These are phyloP conservation scores for Phytopythium montanum DNA, from an alignment of 352 stramenopile species.

Conservation along the genomic window DNA sequence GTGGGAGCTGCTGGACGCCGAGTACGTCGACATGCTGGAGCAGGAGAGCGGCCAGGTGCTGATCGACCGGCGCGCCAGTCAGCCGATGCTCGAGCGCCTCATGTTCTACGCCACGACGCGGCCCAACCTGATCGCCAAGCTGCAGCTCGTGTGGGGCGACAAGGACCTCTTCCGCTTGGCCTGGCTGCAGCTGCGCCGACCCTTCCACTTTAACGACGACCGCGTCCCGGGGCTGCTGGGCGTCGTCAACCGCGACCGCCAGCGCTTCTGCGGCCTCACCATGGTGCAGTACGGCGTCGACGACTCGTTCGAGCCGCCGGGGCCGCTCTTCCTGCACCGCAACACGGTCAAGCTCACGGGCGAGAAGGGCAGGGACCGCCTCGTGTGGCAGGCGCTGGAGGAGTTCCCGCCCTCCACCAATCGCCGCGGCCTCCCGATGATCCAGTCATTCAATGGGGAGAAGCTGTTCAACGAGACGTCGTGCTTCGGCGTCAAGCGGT, in stretches of 20 bases:
- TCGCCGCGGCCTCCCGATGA: constrained; percentile 18
- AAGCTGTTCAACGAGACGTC: constrained; percentile 66
- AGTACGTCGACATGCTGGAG: constrained; percentile 45
- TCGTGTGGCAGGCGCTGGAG: constrained; percentile 45
- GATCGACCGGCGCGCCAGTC: constrained; percentile 27
- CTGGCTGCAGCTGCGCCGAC: constrained; percentile 29
- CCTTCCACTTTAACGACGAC: constrained; percentile 35
- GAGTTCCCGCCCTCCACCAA: constrained; percentile 17
- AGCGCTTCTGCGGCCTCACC: constrained; percentile 40
- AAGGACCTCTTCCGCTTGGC: constrained; percentile 56
- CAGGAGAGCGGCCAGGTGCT: constrained; percentile 54
- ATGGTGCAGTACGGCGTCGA: constrained; percentile 50
- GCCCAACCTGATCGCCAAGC: constrained; percentile 40
- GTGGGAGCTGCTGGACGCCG: constrained; percentile 40
- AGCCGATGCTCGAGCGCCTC: constrained; percentile 34
- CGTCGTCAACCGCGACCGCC: constrained; percentile 27
- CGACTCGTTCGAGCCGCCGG: constrained; percentile 5
- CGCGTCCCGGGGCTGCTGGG: constrained; percentile 37
- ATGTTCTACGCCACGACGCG: constrained; percentile 41
- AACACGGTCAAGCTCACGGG: constrained; percentile 68
- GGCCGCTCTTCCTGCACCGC: constrained; percentile 46
- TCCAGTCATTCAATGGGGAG: constrained; percentile 54
- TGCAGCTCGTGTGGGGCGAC: constrained; percentile 52
- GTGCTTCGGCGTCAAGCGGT: constrained; percentile 64
- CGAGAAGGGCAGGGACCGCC: constrained; percentile 12